Base-by-base conservation (phyloP, 805 yeast species). In the Tanozyma kutaoensis region DNA sequence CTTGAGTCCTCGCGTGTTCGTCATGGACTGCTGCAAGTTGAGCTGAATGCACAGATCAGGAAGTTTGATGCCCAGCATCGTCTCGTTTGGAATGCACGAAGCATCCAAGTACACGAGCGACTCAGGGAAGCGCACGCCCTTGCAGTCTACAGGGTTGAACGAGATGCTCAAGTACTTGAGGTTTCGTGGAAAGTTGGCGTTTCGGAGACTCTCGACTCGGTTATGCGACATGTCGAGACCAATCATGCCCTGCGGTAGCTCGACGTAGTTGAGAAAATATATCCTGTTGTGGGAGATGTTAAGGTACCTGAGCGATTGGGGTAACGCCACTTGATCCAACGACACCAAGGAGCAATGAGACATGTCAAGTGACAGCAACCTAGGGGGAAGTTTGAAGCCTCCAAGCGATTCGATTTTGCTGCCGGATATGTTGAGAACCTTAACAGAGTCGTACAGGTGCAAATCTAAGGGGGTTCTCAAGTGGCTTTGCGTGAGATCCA, bases 61-160 rank as follows among this genome's bases (percentile, higher is more conserved):
- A 27, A 60, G 58, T 31, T 55, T 59, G n/a, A 60, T 48, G 2
- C 66, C 63, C 0, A 64, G 52, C 66, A 60, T 59, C 8, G 61
- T 49, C 34, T 60, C 66, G 34, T 58, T 60, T 3, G 66, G 66
- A 7, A 59, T 49, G 28, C 56, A 55, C 5, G 64, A 56, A 8
- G 56, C 32, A 32, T 60, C 66, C 35, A 60, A 42, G 33, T 47
- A 46, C 24, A 42, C 42, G 20, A 60, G 34, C 14, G 35, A 29
- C 10, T 58, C 64, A 4, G 66, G 66, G 24, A 59, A 58, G 28
- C 48, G 50, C 12, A 44, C 53, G 8, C 63, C 62, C 32, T 56
- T 53, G 23, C 57, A 52, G 26, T 60, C 66, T 11, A 60, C 57
- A 3, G 66, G 66, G 35, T 60, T 60, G 27, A 41, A 38, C 1